Evolutionary conservation across 2,329 filamentous ascomycete genomes (phyloP).

Genomic region (Gaeumannomyces sp.): DNA sequence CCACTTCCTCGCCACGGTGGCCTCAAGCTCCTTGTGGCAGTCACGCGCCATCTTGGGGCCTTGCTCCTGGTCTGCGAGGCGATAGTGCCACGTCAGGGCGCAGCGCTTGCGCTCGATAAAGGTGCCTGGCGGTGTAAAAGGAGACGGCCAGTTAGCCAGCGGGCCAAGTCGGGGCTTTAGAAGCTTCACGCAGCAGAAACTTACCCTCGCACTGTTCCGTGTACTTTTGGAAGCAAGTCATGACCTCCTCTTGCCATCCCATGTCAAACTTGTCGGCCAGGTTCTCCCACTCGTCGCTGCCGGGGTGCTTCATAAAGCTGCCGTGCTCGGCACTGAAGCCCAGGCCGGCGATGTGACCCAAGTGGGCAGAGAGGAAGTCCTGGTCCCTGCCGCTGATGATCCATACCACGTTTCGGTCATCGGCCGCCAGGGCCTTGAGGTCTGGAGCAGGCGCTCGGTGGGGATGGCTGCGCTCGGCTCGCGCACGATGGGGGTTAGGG

Average conservation of each 20-base stretch:
- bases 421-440: slow-evolving; percentile 73
- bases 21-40: slow-evolving; percentile 75
- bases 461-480: slow-evolving; percentile 87
- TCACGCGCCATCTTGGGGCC: slow-evolving; percentile 73
- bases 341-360: slow-evolving; percentile 82
- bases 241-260: slow-evolving; percentile 83
- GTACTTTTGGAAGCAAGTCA: slow-evolving; percentile 79
- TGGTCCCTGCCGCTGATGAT: slow-evolving; percentile 95
- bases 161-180: not conserved
- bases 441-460: slow-evolving; percentile 73
- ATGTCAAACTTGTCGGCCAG: slow-evolving; percentile 82
- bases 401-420: slow-evolving; percentile 87
- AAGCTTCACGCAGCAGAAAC: slow-evolving; percentile 20
- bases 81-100: slow-evolving; percentile 95
- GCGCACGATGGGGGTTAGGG: slow-evolving; percentile 88
- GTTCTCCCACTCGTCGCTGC: slow-evolving; percentile 76
- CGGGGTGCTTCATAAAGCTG: slow-evolving; percentile 84
- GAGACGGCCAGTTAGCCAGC: slow-evolving; percentile 15
- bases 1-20: slow-evolving; percentile 69
- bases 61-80: slow-evolving; percentile 79
- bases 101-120: slow-evolving; percentile 94
- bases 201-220: slow-evolving; percentile 78
- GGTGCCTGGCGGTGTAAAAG: slow-evolving; percentile 48
- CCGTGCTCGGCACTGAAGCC: slow-evolving; percentile 97
- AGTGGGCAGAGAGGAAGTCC: slow-evolving; percentile 80